Conservation (phyloP, 345 rosid species). For the Acer campestre region DNA sequence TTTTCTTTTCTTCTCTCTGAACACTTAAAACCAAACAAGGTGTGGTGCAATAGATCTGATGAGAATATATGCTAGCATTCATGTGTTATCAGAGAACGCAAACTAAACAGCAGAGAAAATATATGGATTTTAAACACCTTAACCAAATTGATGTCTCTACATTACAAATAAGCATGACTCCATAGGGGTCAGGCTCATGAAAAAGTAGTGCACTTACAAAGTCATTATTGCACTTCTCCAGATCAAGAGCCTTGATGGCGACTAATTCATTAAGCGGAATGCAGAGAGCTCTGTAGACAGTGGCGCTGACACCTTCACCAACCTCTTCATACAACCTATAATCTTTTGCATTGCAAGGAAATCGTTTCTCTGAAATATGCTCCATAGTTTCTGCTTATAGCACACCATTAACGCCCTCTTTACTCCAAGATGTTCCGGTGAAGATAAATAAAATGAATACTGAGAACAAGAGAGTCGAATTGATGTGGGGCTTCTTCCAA, state of each 20-base stretch:
- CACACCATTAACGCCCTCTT: conserved; percentile 45
- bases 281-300: conserved; percentile 89
- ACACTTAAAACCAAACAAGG: not conserved
- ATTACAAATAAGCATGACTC: conserved; percentile 7
- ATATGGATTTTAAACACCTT: not conserved
- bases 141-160: not conserved
- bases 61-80: not conserved
- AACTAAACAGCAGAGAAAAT: not conserved
- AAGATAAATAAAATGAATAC: conserved; percentile 31
- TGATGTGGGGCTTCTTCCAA: conserved; percentile 66
- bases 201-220: conserved; percentile 49
- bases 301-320: conserved; percentile 98
- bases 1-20: not conserved
- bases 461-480: conserved; percentile 31
- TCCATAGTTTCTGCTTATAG: conserved; percentile 57
- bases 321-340: conserved; percentile 88
- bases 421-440: conserved; percentile 29
- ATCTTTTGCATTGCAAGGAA: conserved; percentile 72
- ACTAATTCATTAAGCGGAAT: conserved; percentile 82
- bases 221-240: conserved; percentile 95
- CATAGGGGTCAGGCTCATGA: conserved; percentile 12
- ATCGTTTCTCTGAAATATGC: conserved; percentile 58
- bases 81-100: not conserved
- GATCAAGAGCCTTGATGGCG: conserved; percentile 95
- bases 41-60: not conserved